Evolutionary conservation across 805 yeast species (phyloP), one percentile per base, ranked within the genome.

Genomic region (Teunomyces atbi): DNA sequence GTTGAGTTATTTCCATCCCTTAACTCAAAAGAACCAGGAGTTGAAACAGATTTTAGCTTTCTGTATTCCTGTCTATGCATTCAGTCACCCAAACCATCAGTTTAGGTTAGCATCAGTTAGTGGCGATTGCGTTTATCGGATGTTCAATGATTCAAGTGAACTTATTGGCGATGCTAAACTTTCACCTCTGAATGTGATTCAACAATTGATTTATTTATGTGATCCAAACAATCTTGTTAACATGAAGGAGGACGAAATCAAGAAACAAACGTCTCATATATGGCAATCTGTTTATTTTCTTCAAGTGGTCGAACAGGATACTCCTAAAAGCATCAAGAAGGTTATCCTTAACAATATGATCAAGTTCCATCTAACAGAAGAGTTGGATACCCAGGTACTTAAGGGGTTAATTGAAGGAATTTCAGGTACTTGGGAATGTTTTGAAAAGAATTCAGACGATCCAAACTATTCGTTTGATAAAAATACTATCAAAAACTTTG

Each of bases 1-100:
- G 3, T 64, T 87, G 44, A 77, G 86, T 0, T 92, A 89, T 58
- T 91, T 88, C 66, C 82, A 85, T 44, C 90, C 94, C 0, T 63
- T 69, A 3, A 83, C 84, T 45, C 64, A 78, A 4, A 65, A 71
- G 4, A 89, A 89, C 55, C 84, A 79, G 46, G 79, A 82, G 12
- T 69, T 91, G 50, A 73, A 83, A 41, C 97, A 91, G 62, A 86
- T 87, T 0, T 77, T 91, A 48, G 81, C 94, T 7, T 91, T 88
- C 58, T 90, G 96, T 61, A 73, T 91, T 13, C 97, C 97, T 0
- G 96, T 87, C 0, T 89, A 87, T 61, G 83, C 94, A 32, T 86
- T 82, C 58, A 86, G 96, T 28, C 90, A 84, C 56, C 69, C 73
- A 0, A 68, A 68, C 13, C 96, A 90, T 60, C 97, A 89, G 61